Base-by-base conservation (phyloP, 148 eudicot genomes). In the Gaultheria prostrata region DNA sequence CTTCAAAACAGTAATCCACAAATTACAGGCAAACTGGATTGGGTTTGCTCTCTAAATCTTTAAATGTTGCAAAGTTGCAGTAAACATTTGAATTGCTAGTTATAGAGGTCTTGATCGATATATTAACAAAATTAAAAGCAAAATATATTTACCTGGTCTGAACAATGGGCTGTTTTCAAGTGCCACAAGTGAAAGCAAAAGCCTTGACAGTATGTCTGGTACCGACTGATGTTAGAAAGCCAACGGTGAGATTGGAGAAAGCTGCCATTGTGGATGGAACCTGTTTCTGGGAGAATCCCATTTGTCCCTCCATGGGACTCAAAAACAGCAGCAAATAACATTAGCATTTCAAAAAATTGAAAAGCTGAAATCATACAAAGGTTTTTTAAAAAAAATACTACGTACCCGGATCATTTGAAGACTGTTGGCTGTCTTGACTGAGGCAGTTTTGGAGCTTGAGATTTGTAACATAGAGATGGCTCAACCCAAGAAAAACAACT, bases 241-340 rank as follows among this genome's bases (percentile, higher is more conserved):
- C 99, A 20, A 91, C 98, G 4, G 98, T 90, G 71, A 65, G 94
- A 90, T 76, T 95, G 56, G 91, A 87, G 26, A 97, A 94, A 87
- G 90, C 89, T 61, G 71, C 88, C n/a, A 92, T 97, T 82, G 59
- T 89, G 17, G 95, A 95, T 80, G 98, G 99, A 82, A 89, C 74
- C 84, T 97, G 99, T 85, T 85, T 82, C 77, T 97, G 99, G 99
- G 92, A 92, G 82, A 89, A 88, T 86, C 98, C 99, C n/a, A n/a
- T n/a, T n/a, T n/a, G n/a, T n/a, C n/a, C n/a, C n/a, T n/a, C n/a
- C n/a, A n/a, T n/a, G n/a, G n/a, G n/a, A n/a, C n/a, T n/a, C n/a
- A n/a, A n/a, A n/a, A n/a, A n/a, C n/a, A n/a, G n/a, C n/a, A n/a
- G n/a, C n/a, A n/a, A n/a, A n/a, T n/a, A n/a, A n/a, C n/a, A n/a